Evolutionary conservation across 257 asterid species (phyloP).

Genomic region (Linderniella brevidens): DNA sequence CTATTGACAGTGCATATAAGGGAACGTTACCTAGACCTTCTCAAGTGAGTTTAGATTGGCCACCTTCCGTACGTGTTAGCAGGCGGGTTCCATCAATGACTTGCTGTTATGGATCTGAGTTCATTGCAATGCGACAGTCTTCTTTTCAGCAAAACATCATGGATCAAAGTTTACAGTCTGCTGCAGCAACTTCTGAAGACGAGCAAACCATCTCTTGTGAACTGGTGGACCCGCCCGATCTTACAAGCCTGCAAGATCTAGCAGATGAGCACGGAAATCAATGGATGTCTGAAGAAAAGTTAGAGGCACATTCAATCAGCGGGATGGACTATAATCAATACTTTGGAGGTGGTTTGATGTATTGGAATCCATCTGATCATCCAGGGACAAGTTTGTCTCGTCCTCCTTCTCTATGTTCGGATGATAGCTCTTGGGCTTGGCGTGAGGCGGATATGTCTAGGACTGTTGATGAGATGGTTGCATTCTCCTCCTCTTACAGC

Average conservation of each 20-base stretch:
- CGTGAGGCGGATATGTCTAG: constrained; percentile 90
- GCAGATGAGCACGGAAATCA: constrained; percentile 72
- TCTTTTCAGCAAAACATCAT: constrained; percentile 42
- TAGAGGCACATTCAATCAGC: constrained; percentile 61
- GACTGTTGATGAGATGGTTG: constrained; percentile 99
- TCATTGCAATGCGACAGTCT: constrained; percentile 67
- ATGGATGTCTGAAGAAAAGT: constrained; percentile 96
- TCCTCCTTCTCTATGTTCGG: constrained; percentile 99
- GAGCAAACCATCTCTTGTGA: constrained; percentile 61
- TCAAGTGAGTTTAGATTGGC: constrained; percentile 86
- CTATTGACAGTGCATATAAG: constrained; percentile 42
- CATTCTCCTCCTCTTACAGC: constrained; percentile 94
- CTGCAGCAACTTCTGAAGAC: constrained; percentile 59
- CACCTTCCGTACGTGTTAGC: constrained; percentile 57
- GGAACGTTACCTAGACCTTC: constrained; percentile 55
- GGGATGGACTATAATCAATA: constrained; percentile 82
- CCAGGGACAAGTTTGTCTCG: constrained; percentile 79
- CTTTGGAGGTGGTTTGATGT: constrained; percentile 99
- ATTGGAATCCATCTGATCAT: constrained; percentile 91
- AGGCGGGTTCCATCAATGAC: constrained; percentile 55
- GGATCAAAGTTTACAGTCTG: constrained; percentile 35
- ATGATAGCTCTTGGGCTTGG: constrained; percentile 99
- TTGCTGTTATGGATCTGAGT: constrained; percentile 76
- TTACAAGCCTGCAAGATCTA: constrained; percentile 43
- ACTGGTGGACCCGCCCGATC: constrained; percentile 42